A percentile compares a stretch with the other conserved stretches of the same genome.
Evolutionary conservation across 225 moss, liverwort and hornwort genomes (phyloP).

Genomic region (Polytrichum formosum): DNA sequence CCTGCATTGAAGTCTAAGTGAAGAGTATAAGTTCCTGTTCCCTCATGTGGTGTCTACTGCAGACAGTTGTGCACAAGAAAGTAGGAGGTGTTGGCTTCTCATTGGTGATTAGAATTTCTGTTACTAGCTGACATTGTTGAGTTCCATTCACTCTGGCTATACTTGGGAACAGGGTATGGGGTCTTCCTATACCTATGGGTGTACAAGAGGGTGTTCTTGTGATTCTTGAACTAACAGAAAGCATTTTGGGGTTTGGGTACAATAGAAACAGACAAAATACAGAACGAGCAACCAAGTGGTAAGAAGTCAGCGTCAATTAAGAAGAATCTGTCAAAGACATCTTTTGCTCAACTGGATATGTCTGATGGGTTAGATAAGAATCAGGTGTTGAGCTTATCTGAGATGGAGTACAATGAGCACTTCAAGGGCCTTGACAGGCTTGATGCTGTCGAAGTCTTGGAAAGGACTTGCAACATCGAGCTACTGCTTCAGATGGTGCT

Average conservation of each 20-base stretch:
- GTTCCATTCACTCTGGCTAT: no score
- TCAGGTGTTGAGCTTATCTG: slow-evolving; percentile 26
- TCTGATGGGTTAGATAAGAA: slow-evolving; percentile 28
- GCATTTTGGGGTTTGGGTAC: neutral
- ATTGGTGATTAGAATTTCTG: no score
- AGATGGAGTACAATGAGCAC: slow-evolving; percentile 31
- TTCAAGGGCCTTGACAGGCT: slow-evolving; percentile 37
- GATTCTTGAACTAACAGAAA: slow-evolving; percentile 6
- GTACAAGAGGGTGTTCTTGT: no score
- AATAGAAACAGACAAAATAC: slow-evolving; percentile 9
- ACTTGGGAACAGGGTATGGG: no score
- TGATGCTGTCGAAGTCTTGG: slow-evolving; percentile 44
- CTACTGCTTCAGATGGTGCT: slow-evolving; percentile 50
- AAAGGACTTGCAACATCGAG: slow-evolving; percentile 51
- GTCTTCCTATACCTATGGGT: no score
- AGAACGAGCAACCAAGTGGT: slow-evolving; percentile 21
- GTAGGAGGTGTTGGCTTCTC: no score
- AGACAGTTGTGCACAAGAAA: no score
- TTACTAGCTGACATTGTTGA: no score
- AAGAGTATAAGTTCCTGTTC: no score
- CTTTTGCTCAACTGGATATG: slow-evolving; percentile 30
- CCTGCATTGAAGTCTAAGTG: no score
- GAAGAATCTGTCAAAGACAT: slow-evolving; percentile 25
- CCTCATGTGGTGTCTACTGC: no score
- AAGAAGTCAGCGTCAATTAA: slow-evolving; percentile 6